Conservation (phyloP, 345 rosid species). For the Eutrema yunnanense region DNA sequence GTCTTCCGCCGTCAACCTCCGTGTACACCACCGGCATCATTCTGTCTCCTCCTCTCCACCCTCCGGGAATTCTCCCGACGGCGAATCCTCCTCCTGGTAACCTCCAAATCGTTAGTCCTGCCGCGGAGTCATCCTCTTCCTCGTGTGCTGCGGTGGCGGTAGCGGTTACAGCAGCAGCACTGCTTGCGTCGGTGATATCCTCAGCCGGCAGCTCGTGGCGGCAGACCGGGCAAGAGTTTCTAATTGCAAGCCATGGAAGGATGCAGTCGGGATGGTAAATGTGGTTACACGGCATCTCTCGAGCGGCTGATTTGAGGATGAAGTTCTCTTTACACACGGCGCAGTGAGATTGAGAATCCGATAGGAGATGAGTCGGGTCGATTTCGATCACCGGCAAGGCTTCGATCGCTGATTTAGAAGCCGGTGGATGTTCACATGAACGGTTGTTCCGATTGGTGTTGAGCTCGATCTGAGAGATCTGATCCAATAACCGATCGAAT, state of each 20-base stretch:
- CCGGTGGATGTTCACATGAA: constrained; percentile 60
- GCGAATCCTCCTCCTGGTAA: constrained; percentile 93
- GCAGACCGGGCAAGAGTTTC: constrained; percentile 92
- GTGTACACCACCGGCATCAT: constrained; percentile 83
- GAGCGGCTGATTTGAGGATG: constrained; percentile 53
- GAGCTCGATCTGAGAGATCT: constrained; percentile 72
- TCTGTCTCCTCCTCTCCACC: constrained; percentile 63
- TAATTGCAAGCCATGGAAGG: constrained; percentile 80
- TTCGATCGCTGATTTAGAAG: constrained; percentile 82
- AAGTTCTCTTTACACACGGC: constrained; percentile 90
- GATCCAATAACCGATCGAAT: constrained; percentile 71
- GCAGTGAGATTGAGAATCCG: constrained; percentile 72
- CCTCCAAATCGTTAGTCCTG: constrained; percentile 91
- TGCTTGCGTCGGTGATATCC: background rate
- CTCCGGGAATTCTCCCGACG: constrained; percentile 79
- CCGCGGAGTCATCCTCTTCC: constrained; percentile 43
- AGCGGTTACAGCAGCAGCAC: background rate
- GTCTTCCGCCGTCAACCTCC: constrained; percentile 79
- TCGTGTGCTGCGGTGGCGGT: background rate
- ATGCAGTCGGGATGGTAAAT: constrained; percentile 87
- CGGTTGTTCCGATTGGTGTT: constrained; percentile 46
- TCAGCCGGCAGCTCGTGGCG: constrained; percentile 74
- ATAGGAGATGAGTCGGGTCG: constrained; percentile 25
- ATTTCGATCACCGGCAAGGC: constrained; percentile 66
- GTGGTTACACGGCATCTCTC: constrained; percentile 96